These are phyloP conservation scores for Penicillium rolfsii DNA, from an alignment of 2,329 filamentous ascomycete genomes.

Conservation along the genomic window DNA sequence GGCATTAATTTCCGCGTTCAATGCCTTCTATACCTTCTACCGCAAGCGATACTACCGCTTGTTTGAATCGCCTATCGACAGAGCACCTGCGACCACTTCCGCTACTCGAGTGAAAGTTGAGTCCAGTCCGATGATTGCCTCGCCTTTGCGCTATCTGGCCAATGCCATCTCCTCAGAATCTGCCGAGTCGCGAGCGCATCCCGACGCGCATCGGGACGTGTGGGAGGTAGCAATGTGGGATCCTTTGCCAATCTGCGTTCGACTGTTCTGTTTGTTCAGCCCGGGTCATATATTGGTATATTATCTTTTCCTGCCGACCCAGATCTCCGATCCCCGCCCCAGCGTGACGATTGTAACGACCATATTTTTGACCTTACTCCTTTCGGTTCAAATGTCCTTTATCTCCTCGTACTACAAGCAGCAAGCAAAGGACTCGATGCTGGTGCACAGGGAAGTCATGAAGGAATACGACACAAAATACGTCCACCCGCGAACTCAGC, in stretches of 20 bases:
- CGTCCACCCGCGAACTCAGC: slow-evolving; percentile 86
- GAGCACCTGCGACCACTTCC: slow-evolving; percentile 75
- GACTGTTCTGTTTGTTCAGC: slow-evolving; percentile 87
- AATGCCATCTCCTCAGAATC: slow-evolving; percentile 68
- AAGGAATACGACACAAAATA: slow-evolving; percentile 96
- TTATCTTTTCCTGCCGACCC: slow-evolving; percentile 80
- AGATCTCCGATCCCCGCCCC: slow-evolving; percentile 73
- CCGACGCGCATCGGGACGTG: slow-evolving; percentile 74
- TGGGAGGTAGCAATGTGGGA: slow-evolving; percentile 97
- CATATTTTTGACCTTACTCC: slow-evolving; percentile 71
- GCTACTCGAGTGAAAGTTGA: slow-evolving; percentile 87
- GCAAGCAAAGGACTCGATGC: slow-evolving; percentile 78
- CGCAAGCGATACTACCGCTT: slow-evolving; percentile 85
- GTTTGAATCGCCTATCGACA: slow-evolving; percentile 84
- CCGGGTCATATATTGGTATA: slow-evolving; percentile 92
- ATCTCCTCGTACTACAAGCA: slow-evolving; percentile 76
- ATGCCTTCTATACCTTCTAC: slow-evolving; percentile 79
- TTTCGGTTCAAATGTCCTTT: slow-evolving; percentile 76
- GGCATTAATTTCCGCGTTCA: slow-evolving; percentile 67
- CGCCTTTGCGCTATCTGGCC: slow-evolving; percentile 75
- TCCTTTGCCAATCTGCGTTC: slow-evolving; percentile 79
- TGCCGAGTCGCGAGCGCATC: slow-evolving; percentile 82
- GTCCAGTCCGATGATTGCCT: slow-evolving; percentile 75
- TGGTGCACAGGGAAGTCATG: slow-evolving; percentile 89
- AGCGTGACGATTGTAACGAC: slow-evolving; percentile 85